Evolutionary conservation across 306 rosid genomes (phyloP).

Genomic region (Geum urbanum): DNA sequence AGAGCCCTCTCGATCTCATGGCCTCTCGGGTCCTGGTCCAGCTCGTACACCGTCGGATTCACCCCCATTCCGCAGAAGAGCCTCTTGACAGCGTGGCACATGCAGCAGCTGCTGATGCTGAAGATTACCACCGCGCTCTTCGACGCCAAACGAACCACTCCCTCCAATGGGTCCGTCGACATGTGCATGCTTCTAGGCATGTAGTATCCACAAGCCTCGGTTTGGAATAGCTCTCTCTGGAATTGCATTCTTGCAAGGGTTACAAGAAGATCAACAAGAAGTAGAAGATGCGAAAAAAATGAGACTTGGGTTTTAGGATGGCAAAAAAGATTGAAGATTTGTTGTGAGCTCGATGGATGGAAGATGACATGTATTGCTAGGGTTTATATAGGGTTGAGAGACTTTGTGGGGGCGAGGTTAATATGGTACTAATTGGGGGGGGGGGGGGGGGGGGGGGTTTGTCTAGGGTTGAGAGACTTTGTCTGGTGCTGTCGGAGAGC

Average conservation of each 20-base stretch:
- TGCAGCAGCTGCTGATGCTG: constrained; percentile 86
- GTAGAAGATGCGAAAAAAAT: too few species aligned
- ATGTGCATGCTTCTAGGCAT: constrained; percentile 27
- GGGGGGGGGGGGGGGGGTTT: too few species aligned
- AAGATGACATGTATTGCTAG: background rate
- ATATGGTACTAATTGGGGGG: too few species aligned
- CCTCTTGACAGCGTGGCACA: constrained; percentile 95
- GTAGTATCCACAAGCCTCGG: constrained; percentile 59
- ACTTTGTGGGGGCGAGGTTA: constrained; percentile 17
- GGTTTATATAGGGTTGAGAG: too few species aligned
- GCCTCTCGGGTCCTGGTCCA: constrained; percentile 77
- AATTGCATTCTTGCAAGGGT: background rate
- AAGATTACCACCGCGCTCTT: constrained; percentile 92
- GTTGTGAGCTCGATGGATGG: background rate
- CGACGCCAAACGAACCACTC: constrained; percentile 67
- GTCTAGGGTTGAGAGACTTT: constrained; percentile 12
- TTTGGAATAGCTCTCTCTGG: constrained; percentile 42
- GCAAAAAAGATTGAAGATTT: background rate
- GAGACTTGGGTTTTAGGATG: background rate
- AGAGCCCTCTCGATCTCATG: constrained; percentile 77
- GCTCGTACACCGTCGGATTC: constrained; percentile 75
- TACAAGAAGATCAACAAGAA: background rate
- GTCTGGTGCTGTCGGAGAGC: constrained; percentile 54
- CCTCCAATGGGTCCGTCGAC: constrained; percentile 50
- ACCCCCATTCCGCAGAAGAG: constrained; percentile 92